Percentiles rank a stretch among this genome's conserved stretches.
These are phyloP conservation scores for Hypoxylon sp. DNA, from an alignment of 2,329 filamentous ascomycete species.

Conservation along the genomic window DNA sequence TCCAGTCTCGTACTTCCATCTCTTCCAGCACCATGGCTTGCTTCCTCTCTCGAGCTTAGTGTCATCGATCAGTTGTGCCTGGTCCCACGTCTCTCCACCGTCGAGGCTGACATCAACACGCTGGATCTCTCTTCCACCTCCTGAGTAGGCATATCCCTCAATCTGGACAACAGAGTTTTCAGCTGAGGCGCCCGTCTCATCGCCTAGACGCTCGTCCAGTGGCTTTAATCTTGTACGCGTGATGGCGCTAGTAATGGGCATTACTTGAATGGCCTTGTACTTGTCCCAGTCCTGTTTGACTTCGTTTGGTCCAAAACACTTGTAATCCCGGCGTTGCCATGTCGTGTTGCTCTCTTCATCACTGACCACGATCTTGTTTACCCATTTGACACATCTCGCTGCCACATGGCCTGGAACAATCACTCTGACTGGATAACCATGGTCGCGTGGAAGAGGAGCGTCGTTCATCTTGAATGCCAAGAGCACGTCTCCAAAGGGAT, in stretches of 20 bases:
- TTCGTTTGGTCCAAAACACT: slow-evolving; percentile 76
- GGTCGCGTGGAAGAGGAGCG: slow-evolving; percentile 72
- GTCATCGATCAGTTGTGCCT: slow-evolving; percentile 71
- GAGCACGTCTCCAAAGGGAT: slow-evolving; percentile 74
- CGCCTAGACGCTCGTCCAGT: slow-evolving; percentile 14
- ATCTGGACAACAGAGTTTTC: slow-evolving; percentile 54
- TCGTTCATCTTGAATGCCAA: slow-evolving; percentile 79
- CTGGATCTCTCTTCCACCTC: slow-evolving; percentile 75
- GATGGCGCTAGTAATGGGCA: slow-evolving; percentile 77
- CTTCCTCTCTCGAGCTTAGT: slow-evolving; percentile 56
- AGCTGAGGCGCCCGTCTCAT: slow-evolving; percentile 13
- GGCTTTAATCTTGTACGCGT: slow-evolving; percentile 58
- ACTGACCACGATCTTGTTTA: slow-evolving; percentile 73
- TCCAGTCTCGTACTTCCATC: slow-evolving; percentile 71
- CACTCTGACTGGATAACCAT: slow-evolving; percentile 75
- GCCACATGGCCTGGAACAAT: slow-evolving; percentile 77
- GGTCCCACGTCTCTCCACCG: slow-evolving; percentile 74
- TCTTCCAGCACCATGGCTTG: slow-evolving; percentile 74
- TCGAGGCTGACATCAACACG: slow-evolving; percentile 78
- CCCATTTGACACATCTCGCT: slow-evolving; percentile 78
- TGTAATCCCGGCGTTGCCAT: slow-evolving; percentile 78
- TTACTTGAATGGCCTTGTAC: slow-evolving; percentile 76
- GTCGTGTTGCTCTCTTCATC: slow-evolving; percentile 76
- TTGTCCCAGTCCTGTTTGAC: slow-evolving; percentile 72
- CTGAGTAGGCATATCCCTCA: slow-evolving; percentile 77